Conservation (phyloP, 2,329 filamentous ascomycete species). For the Tolypocladium pustulatum region DNA sequence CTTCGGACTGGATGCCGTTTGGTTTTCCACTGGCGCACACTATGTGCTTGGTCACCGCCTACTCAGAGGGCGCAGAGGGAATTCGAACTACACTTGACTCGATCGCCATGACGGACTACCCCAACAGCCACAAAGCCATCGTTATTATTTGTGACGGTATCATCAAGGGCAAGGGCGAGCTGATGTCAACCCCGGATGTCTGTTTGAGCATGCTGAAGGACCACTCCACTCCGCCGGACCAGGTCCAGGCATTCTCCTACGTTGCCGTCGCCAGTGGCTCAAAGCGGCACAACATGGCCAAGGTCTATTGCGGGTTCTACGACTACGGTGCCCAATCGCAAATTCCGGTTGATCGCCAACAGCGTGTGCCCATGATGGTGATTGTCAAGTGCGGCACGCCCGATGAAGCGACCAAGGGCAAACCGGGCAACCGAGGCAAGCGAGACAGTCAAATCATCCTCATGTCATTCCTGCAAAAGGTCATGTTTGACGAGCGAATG, state of each 20-base stretch:
- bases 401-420: constrained; percentile 68
- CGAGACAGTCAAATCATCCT: constrained; percentile 98
- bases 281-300: constrained; percentile 99
- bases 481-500: constrained; percentile 99
- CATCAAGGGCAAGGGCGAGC: constrained; percentile 91
- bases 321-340: constrained; percentile 78
- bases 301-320: constrained; percentile 96
- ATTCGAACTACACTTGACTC: constrained; percentile 92
- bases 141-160: constrained; percentile 94
- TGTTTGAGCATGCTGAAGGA: constrained; percentile 92
- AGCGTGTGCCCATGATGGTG: constrained; percentile 95
- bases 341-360: constrained; percentile 78
- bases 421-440: constrained; percentile 96
- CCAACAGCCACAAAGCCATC: constrained; percentile 97
- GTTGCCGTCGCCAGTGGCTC: constrained; percentile 92
- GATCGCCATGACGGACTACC: constrained; percentile 94
- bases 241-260: constrained; percentile 87
- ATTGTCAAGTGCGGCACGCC: constrained; percentile 94
- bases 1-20: constrained; percentile 94
- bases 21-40: constrained; percentile 89
- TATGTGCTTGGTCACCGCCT: constrained; percentile 91
- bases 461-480: constrained; percentile 99
- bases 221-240: constrained; percentile 64
- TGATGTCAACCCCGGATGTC: constrained; percentile 78
- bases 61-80: constrained; percentile 90